Evolutionary conservation across 2,329 filamentous ascomycete genomes (phyloP).

Genomic region (Colletotrichum ledebouriae): DNA sequence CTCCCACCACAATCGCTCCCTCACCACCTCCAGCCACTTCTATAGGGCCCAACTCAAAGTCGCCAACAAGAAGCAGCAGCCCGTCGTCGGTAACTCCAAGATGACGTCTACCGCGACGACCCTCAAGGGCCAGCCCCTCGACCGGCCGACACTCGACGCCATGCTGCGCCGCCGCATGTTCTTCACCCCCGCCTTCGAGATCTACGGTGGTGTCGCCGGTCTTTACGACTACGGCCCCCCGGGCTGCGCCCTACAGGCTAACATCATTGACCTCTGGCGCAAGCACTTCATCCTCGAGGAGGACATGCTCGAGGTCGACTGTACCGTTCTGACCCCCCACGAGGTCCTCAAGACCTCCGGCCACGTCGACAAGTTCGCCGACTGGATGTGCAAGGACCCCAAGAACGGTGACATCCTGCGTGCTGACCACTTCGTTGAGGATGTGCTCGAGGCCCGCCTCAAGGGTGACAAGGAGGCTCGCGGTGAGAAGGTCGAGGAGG

Average conservation of each 20-base stretch:
- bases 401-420: slow-evolving; percentile 97
- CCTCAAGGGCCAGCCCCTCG: slow-evolving; percentile 89
- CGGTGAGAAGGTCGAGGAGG: slow-evolving; percentile 82
- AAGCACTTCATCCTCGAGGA: slow-evolving; percentile 95
- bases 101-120: slow-evolving; percentile 76
- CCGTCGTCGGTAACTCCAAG: slow-evolving; percentile 39
- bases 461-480: slow-evolving; percentile 95
- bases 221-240: slow-evolving; percentile 96
- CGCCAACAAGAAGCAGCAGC: slow-evolving; percentile 27
- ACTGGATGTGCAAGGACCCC: slow-evolving; percentile 99
- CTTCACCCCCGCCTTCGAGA: slow-evolving; percentile 96
- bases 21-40: slow-evolving; percentile 37
- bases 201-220: slow-evolving; percentile 89
- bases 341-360: slow-evolving; percentile 95
- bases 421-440: slow-evolving; percentile 96
- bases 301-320: slow-evolving; percentile 96
- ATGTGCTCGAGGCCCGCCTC: slow-evolving; percentile 87
- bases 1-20: slow-evolving; percentile 30
- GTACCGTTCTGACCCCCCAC: slow-evolving; percentile 92
- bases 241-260: slow-evolving; percentile 86
- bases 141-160: slow-evolving; percentile 84
- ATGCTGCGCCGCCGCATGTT: slow-evolving; percentile 91
- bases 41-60: slow-evolving; percentile 35
- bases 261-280: slow-evolving; percentile 89
- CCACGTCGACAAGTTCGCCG: slow-evolving; percentile 97